These are phyloP conservation scores for Murraya paniculata DNA, from an alignment of 345 rosid genomes.

Conservation along the genomic window DNA sequence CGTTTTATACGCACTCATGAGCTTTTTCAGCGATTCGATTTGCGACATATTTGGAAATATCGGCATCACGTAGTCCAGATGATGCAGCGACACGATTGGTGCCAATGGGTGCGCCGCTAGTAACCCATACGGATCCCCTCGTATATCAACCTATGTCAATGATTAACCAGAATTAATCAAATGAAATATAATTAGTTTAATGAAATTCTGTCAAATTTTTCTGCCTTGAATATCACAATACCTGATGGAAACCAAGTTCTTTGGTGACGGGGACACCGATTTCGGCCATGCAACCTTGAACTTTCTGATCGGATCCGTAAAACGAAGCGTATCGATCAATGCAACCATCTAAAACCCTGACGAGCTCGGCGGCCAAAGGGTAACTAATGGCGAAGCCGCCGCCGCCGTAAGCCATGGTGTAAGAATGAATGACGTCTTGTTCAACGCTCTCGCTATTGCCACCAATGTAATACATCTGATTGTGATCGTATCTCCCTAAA, in stretches of 20 bases:
- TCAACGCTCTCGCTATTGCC: slow-evolving; percentile 84
- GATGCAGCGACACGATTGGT: slow-evolving; percentile 84
- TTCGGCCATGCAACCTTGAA: slow-evolving; percentile 74
- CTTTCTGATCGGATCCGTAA: slow-evolving; percentile 87
- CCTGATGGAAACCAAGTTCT: slow-evolving; percentile 95
- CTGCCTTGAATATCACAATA: slow-evolving; percentile 21
- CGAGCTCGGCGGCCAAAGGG: slow-evolving; percentile 69
- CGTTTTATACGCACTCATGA: slow-evolving; percentile 37
- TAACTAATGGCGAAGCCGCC: slow-evolving; percentile 86
- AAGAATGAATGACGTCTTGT: slow-evolving; percentile 77
- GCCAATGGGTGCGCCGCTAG: slow-evolving; percentile 88
- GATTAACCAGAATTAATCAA: not conserved
- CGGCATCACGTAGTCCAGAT: slow-evolving; percentile 61
- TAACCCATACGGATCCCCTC: slow-evolving; percentile 74
- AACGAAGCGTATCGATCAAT: slow-evolving; percentile 62
- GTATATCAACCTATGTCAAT: slow-evolving; percentile 57
- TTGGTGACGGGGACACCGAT: slow-evolving; percentile 77
- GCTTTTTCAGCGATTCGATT: slow-evolving; percentile 49
- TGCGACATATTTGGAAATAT: slow-evolving; percentile 52
- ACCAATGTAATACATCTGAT: slow-evolving; percentile 86
- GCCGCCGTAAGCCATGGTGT: slow-evolving; percentile 85
- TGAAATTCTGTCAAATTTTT: too few species aligned
- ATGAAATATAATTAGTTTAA: too few species aligned
- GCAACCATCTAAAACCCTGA: slow-evolving; percentile 74
- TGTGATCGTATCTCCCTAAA: slow-evolving; percentile 70